Evolutionary conservation across 805 yeast species (phyloP).

Genomic region (Pichia deserticola): DNA sequence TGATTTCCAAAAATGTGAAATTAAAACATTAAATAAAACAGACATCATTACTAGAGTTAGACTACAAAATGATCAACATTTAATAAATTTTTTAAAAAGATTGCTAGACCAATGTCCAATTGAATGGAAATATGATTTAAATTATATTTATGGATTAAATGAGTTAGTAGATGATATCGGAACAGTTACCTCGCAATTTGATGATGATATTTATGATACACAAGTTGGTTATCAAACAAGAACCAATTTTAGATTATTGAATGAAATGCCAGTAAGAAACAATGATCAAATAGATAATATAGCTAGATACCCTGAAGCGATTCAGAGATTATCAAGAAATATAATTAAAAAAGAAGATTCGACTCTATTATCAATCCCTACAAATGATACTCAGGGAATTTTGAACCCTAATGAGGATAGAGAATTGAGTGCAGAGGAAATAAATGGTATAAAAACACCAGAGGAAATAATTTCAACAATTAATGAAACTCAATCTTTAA

Average conservation of each 20-base stretch:
- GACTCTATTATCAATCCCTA: not conserved
- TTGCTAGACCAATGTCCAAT: slow-evolving; percentile 11
- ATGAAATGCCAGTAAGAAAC: not conserved
- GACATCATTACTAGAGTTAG: slow-evolving; percentile 9
- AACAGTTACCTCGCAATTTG: not conserved
- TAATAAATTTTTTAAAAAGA: slow-evolving; percentile 15
- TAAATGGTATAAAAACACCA: not conserved
- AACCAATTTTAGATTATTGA: not conserved
- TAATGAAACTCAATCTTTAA: not conserved
- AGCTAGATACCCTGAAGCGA: not conserved
- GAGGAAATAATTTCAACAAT: not conserved
- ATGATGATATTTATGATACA: not conserved
- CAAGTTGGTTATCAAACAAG: not conserved
- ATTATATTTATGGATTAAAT: slow-evolving; percentile 9
- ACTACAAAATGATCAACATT: slow-evolving; percentile 7
- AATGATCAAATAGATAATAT: not conserved
- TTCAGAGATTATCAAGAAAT: not conserved
- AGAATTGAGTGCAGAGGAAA: too few relatives aligned
- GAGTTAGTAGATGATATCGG: slow-evolving; percentile 4
- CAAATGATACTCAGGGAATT: not conserved
- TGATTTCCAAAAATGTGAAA: slow-evolving; percentile 15
- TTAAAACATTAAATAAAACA: slow-evolving; percentile 8
- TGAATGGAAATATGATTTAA: slow-evolving; percentile 11
- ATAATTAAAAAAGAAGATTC: slow-evolving; percentile 2
- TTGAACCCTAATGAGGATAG: not conserved